A percentile compares a stretch with the other conserved stretches of the same genome.
phyloP scores from a whole-genome alignment of 495 filamentous ascomycete genomes.

The Neurospora hispaniola region DNA sequence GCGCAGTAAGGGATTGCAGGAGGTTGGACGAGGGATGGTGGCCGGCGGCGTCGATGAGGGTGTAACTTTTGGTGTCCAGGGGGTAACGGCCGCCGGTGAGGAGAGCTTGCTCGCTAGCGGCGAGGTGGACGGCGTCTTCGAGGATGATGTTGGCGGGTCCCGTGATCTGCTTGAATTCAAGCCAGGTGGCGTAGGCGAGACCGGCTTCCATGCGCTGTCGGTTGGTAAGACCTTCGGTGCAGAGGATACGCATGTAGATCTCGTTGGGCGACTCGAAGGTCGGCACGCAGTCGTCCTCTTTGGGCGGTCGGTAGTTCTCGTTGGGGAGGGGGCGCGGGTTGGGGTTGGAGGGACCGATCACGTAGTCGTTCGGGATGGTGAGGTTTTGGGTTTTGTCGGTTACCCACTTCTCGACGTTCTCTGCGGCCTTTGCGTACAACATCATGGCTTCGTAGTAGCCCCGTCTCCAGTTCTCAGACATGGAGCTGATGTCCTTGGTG shows the following conservation, averaged over 20 bases:
- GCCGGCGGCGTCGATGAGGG: slow-evolving; percentile 40
- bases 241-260: slow-evolving; percentile 70
- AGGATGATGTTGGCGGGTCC: slow-evolving; percentile 19
- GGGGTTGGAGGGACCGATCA: slow-evolving; percentile 76
- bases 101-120: slow-evolving; percentile 16
- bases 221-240: slow-evolving; percentile 60
- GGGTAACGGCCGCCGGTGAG: slow-evolving; percentile 25
- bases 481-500: slow-evolving; percentile 54
- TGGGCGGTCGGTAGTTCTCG: slow-evolving; percentile 44
- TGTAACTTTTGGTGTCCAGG: slow-evolving; percentile 49
- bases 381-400: slow-evolving; percentile 50
- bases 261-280: slow-evolving; percentile 53
- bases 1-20: slow-evolving; percentile 59
- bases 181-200: slow-evolving; percentile 70
- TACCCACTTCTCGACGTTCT: slow-evolving; percentile 70
- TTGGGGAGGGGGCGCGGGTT: slow-evolving; percentile 60
- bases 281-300: slow-evolving; percentile 59
- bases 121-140: slow-evolving; percentile 20
- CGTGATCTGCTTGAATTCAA: slow-evolving; percentile 59
- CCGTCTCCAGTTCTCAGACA: slow-evolving; percentile 69
- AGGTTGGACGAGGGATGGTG: slow-evolving; percentile 54
- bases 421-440: slow-evolving; percentile 61
- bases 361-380: slow-evolving; percentile 55
- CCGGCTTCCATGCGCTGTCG: slow-evolving; percentile 69
- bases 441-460: slow-evolving; percentile 76